phyloP scores from a whole-genome alignment of 345 rosid genomes.

The Raphanus raphanistrum region DNA sequence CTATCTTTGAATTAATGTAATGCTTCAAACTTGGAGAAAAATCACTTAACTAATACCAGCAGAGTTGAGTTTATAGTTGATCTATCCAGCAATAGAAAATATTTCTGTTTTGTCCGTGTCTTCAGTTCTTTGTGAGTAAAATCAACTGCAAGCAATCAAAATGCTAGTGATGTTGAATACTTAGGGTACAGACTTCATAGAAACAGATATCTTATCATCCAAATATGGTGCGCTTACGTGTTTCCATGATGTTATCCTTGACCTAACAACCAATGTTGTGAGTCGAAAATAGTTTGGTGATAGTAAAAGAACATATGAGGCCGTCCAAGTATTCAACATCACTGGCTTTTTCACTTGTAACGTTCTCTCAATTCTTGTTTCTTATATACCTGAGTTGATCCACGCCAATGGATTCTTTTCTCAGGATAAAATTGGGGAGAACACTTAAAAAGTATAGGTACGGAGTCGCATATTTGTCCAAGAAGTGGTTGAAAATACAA shows the following conservation, averaged over 20 bases:
- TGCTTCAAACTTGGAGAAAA: not conserved
- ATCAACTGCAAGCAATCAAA: not conserved
- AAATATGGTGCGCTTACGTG: slow-evolving; percentile 87
- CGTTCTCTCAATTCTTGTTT: not conserved
- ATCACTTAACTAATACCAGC: not conserved
- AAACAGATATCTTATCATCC: slow-evolving; percentile 70
- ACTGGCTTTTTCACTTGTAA: slow-evolving; percentile 82
- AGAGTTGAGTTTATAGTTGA: not conserved
- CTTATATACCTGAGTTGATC: not conserved
- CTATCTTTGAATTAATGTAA: not conserved
- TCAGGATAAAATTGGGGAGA: slow-evolving; percentile 74
- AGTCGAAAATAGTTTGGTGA: slow-evolving; percentile 18
- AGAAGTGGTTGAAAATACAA: slow-evolving; percentile 80
- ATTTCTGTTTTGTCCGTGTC: not conserved
- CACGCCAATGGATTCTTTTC: too few relatives aligned
- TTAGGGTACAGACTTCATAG: too few relatives aligned
- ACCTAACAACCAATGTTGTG: slow-evolving; percentile 63
- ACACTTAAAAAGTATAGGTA: slow-evolving; percentile 72
- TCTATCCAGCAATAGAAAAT: not conserved
- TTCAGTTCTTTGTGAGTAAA: not conserved
- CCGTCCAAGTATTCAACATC: slow-evolving; percentile 53
- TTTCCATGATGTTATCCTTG: slow-evolving; percentile 73
- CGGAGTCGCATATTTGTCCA: slow-evolving; percentile 70
- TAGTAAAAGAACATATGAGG: slow-evolving; percentile 55
- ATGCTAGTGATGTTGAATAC: too few relatives aligned